Evolutionary conservation across 345 rosid species (phyloP), one percentile per base, ranked within the genome.

Genomic region (Acer saccharum): DNA sequence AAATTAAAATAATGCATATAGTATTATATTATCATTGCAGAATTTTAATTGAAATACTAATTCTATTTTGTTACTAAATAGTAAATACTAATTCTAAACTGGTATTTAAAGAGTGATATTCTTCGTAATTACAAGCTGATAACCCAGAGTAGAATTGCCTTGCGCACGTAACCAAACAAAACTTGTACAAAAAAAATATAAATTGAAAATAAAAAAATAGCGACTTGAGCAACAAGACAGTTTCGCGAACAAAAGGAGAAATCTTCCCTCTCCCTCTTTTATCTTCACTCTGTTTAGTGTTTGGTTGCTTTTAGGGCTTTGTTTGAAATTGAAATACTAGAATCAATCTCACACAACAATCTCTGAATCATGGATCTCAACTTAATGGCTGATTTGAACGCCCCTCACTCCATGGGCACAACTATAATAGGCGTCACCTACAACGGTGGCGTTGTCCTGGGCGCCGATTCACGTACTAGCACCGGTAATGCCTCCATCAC

Each of bases 381-480:
- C 52, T 77, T 57, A 18, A 17, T 81, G 75, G 77, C 84, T 14
- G 79, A 65, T 80, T 72, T 89, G 7, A 81, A 89, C 75, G 92
- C 89, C 10, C 98, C 98, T 46, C 98, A 94, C 87, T 93, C 98
- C 46, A 97, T 93, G 98, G 99, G 98, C 1, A 97, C 99, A 2
- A 97, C 99, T 72, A 93, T 97, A 84, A 89, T 97, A 82, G 98
- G 99, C 50, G 98, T 97, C 81, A 92, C 98, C 73, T 97, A 94
- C 92, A 74, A 93, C 77, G 98, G 98, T 68, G 99, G 99, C 50
- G 99, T 97, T 69, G 97, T 97, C 69, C 98, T 97, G 69, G 99
- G 98, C 58, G 99, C 99, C 81, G 99, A 97, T 55, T 97, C 99
- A 11, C 93, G 99, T 43, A 97, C 98, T 80, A 97, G 99, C 87